Evolutionary conservation across 495 filamentous ascomycete genomes (phyloP), one percentile per base, ranked within the genome.

Genomic region (Lasiosphaeria hispida): DNA sequence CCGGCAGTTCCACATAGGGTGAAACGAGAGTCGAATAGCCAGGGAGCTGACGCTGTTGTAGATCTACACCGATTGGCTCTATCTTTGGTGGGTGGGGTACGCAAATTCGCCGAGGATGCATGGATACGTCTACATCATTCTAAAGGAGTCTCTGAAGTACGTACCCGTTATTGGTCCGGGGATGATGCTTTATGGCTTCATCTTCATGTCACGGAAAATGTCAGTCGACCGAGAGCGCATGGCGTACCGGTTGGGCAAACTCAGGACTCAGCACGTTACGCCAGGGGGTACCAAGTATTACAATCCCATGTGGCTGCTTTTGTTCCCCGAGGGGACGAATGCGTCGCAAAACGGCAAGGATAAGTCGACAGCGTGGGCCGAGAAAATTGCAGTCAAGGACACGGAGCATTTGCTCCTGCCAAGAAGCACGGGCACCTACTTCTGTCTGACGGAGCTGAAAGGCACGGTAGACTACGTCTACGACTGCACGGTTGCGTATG

Each of bases 21-120:
- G 23, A 30, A 30, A 30, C 23, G 23, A 30, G 23, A 30, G 23
- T 30, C 57, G 62, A 60, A 11, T 10, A 19, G 13, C 10, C 15
- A 35, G 11, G 14, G 18, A 44, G 40, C 55, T 59, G 41, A 55
- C 43, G 10, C 5, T 35, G 23, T 41, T 0, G 34, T 23, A 80
- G 80, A 81, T 94, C 48, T 94, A 94, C 63, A 90, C 90, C 6
- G 90, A 94, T 72, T 94, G 90, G 90, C 70, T 93, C 10, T 94
- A 94, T 66, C 77, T 94, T 10, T 94, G 90, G 90, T 94, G 90
- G 89, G 83, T 88, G 14, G 86, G 86, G 18, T 94, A 93, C 61
- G 85, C 89, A 19, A 82, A 81, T 63, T 62, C 58, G 1, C 81
- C 85, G 19, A 72, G 77, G 41, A 87, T 88, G 80, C 89, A 92